Conservation (phyloP, 208 protist genomes). For the Acanthamoeba culbertsoni region DNA sequence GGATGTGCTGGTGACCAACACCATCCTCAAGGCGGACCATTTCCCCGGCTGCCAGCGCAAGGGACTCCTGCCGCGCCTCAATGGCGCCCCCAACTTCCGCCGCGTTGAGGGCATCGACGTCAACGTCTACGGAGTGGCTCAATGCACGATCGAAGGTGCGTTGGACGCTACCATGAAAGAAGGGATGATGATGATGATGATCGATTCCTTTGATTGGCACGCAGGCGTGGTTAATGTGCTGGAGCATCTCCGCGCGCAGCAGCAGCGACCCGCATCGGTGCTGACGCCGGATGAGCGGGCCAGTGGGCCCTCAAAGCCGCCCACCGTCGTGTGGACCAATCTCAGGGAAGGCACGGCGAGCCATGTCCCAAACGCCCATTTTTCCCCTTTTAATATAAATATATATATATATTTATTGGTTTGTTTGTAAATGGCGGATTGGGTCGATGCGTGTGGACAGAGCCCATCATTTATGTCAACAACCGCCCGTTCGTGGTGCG, state of each 20-base stretch:
- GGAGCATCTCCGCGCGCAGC: neutral
- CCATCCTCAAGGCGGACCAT: conserved; percentile 67
- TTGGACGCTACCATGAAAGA: neutral
- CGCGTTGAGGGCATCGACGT: conserved; percentile 4
- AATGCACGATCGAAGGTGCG: conserved; percentile 55
- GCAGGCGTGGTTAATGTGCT: neutral
- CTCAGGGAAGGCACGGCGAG: conserved; percentile 58
- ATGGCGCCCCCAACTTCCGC: conserved; percentile 66
- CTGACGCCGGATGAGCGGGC: neutral
- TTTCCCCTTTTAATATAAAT: too few relatives aligned
- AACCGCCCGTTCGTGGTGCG: conserved; percentile 62
- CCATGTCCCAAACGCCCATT: too few relatives aligned
- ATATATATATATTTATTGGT: neutral
- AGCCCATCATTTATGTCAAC: conserved; percentile 69
- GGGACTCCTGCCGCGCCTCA: conserved; percentile 22
- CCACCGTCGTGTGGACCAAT: conserved; percentile 57
- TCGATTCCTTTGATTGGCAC: neutral
- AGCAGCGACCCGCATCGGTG: neutral
- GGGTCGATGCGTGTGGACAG: neutral
- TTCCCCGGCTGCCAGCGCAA: conserved; percentile 64
- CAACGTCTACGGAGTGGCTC: conserved; percentile 63
- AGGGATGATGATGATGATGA: neutral
- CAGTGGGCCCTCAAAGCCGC: neutral
- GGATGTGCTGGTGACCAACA: conserved; percentile 57
- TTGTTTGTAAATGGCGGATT: neutral